Evolutionary conservation across 768 basidiomycete species (phyloP).

Genomic region (Termitomyces titanicus): DNA sequence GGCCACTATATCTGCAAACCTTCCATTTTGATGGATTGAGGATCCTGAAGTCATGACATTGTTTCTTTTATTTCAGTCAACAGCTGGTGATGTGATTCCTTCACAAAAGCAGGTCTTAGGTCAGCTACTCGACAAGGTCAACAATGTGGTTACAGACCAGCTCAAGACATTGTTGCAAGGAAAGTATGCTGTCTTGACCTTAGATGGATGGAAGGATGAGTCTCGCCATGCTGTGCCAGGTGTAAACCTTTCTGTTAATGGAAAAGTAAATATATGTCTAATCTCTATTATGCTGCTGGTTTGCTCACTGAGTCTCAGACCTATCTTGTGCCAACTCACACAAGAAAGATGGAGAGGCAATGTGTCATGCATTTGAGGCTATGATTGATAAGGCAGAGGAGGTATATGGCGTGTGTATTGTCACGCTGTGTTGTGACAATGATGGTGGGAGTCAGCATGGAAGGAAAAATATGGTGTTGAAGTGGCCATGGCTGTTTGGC

Average conservation of each 20-base stretch:
- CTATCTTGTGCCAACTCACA: conserved; percentile 12
- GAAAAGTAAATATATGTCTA: conserved; percentile 15
- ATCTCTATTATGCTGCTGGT: too few species aligned
- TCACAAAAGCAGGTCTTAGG: conserved; percentile 12
- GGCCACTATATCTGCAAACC: conserved; percentile 22
- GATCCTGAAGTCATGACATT: conserved; percentile 24
- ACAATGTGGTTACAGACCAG: not conserved
- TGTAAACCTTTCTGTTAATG: conserved; percentile 18
- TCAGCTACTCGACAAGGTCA: too few species aligned
- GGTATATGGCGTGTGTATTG: conserved; percentile 12
- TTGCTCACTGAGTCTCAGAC: not conserved
- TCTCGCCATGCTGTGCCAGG: conserved; percentile 18
- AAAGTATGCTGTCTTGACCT: conserved; percentile 14
- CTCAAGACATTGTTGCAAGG: too few species aligned
- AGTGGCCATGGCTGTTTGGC: conserved; percentile 17
- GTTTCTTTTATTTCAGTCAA: conserved; percentile 23
- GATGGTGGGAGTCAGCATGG: too few species aligned
- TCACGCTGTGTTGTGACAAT: conserved; percentile 20
- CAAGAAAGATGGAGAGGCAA: conserved; percentile 21
- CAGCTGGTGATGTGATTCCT: conserved; percentile 20
- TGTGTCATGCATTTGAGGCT: conserved; percentile 20
- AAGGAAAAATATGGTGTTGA: conserved; percentile 19
- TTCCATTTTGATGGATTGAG: conserved; percentile 6
- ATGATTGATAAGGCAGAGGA: conserved; percentile 23
- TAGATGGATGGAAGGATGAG: conserved; percentile 29